These are phyloP conservation scores for Lolium multiflorum DNA, from an alignment of 176 grass and related monocot genomes.

Conservation along the genomic window DNA sequence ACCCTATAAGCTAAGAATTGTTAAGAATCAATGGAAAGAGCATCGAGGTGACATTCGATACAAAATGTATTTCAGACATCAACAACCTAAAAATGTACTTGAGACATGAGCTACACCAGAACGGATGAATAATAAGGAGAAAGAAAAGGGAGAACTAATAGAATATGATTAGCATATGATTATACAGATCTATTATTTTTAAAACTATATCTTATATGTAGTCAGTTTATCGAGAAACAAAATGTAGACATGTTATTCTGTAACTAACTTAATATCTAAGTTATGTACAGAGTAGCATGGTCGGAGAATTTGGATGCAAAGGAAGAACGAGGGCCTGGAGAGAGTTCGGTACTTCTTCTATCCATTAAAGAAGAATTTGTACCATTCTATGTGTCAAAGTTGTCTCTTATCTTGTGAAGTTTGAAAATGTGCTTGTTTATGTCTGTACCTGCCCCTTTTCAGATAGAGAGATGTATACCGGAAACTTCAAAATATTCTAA, in stretches of 20 bases:
- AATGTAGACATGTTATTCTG: neutral
- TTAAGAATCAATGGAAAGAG: neutral
- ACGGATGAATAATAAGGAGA: neutral
- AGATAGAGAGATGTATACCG: neutral
- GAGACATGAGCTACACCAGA: neutral
- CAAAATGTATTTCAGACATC: neutral
- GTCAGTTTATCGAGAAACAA: neutral
- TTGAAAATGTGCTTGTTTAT: neutral
- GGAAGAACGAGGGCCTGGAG: neutral
- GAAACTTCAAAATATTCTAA: slow-evolving; percentile 14
- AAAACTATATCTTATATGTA: neutral
- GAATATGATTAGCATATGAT: neutral
- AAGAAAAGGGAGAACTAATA: neutral
- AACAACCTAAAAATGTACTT: slow-evolving; percentile 3
- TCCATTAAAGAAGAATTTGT: neutral
- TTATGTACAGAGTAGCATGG: neutral
- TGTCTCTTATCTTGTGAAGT: neutral
- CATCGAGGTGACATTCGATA: neutral
- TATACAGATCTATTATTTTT: neutral
- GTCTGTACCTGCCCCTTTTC: neutral
- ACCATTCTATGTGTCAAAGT: neutral
- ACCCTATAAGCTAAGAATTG: too few relatives aligned
- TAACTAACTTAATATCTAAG: neutral
- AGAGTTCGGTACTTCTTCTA: neutral
- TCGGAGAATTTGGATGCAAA: slow-evolving; percentile 41